Base-by-base conservation (phyloP, 2,329 filamentous ascomycete species). In the Sporothrix variecibatus region DNA sequence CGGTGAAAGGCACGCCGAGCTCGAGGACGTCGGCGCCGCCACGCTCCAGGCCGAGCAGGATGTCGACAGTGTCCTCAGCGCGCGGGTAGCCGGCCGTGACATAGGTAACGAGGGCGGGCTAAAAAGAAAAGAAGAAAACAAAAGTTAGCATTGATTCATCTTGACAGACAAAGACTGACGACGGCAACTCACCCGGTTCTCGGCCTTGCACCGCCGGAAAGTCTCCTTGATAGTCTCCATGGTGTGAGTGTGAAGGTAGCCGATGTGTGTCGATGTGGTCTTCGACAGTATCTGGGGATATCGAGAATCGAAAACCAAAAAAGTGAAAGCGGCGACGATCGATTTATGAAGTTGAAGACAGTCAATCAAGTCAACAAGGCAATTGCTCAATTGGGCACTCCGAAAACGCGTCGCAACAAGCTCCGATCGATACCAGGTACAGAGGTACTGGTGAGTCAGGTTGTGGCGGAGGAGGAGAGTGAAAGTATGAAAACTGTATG, bases 1-100 rank as follows among this genome's bases (percentile, higher is more conserved):
- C 96, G 80, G 95, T 98, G 85, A 99, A 99, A 71, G 96, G 96
- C 73, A 97, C 91, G 76, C 95, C 96, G 78, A 99, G 90, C 84
- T 99, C 96, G 80, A 99, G 97, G 75, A 99, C 87, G 83, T 99
- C 96, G 79, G 95, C 92, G 78, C 96, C 96, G 80, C 96, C 96
- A 82, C 92, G 94, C 85, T 99, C 93, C 89, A 99, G 92, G 58
- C 90, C 93, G 77, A 99, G 86, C 79, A 98, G 86, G 77, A 98
- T 92, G 81, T 94, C 90, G 69, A 94, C 90, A 0, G 94, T 97
- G 80, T 93, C 91, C 79, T 93, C 89, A n/a, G 92, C 87, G 49
- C 89, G 93, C 20, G 96, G 96, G 81, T 91, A 99, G 73, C 96
- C 96, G 74, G 95, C 95, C 34, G 96, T 99, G 81, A 98, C 94